These are phyloP conservation scores for Metschnikowia anglica DNA, from an alignment of 805 yeast species.

Conservation along the genomic window DNA sequence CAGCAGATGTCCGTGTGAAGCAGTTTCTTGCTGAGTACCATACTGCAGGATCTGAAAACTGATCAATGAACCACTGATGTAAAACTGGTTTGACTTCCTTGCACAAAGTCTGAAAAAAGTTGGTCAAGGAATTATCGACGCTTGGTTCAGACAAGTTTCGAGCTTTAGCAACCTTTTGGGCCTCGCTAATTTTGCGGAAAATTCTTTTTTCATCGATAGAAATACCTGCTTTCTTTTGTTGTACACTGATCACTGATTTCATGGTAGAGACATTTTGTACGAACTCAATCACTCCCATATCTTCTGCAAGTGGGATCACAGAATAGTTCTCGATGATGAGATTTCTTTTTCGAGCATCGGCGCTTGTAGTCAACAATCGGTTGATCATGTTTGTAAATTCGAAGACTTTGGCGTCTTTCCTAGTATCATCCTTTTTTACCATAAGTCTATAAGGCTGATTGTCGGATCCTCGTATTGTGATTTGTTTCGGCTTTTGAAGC, in stretches of 20 bases:
- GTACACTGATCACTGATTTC: constrained; percentile 50
- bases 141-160: constrained; percentile 5
- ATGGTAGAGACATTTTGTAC: constrained; percentile 74
- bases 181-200: constrained; percentile 32
- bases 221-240: constrained; percentile 27
- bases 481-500: constrained; percentile 81
- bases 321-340: constrained; percentile 77
- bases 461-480: constrained; percentile 75
- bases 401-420: constrained; percentile 94
- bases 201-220: constrained; percentile 26
- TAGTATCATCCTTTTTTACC: constrained; percentile 87
- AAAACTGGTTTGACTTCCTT: constrained; percentile 63
- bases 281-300: constrained; percentile 82
- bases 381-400: constrained; percentile 88
- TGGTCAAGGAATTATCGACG: constrained; percentile 16
- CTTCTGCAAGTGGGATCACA: constrained; percentile 83
- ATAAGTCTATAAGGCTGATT: constrained; percentile 71
- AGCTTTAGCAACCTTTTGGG: constrained; percentile 27
- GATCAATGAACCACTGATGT: constrained; percentile 83
- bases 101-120: constrained; percentile 28
- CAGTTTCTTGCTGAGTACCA: constrained; percentile 82
- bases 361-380: constrained; percentile 61
- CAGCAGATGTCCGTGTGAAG: constrained; percentile 81
- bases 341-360: constrained; percentile 71
- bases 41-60: constrained; percentile 81